A percentile compares a stretch with the other conserved stretches of the same genome.
phyloP scores from a whole-genome alignment of 352 stramenopile species.

The Thraustochytrium sp. region DNA sequence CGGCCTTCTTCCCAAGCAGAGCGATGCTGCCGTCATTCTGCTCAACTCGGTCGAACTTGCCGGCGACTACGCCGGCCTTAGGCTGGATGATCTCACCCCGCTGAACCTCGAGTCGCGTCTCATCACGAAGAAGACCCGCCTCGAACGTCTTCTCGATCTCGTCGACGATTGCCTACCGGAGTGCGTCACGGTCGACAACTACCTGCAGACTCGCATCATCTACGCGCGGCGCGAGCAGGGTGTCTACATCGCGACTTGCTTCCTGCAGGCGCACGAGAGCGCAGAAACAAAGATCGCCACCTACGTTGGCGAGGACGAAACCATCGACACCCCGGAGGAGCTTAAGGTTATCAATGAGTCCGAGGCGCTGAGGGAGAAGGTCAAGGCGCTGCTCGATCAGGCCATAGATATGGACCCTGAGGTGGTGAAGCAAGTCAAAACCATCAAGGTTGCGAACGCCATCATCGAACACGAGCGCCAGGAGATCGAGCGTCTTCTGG shows the following conservation, averaged over 20 bases:
- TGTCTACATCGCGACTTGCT: slow-evolving; percentile 14
- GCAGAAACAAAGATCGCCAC: slow-evolving; percentile 21
- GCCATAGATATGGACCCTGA: neutral
- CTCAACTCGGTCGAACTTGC: slow-evolving; percentile 26
- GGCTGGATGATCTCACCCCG: slow-evolving; percentile 8
- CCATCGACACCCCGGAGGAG: slow-evolving; percentile 15
- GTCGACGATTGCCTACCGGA: slow-evolving; percentile 1
- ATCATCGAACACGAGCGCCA: neutral
- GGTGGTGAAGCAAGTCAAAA: neutral
- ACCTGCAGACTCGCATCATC: neutral
- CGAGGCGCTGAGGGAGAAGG: neutral
- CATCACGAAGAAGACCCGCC: neutral
- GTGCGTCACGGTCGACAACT: slow-evolving; percentile 22
- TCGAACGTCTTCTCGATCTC: neutral
- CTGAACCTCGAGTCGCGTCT: neutral
- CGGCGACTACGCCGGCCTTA: neutral
- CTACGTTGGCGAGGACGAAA: neutral
- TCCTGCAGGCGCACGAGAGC: neutral
- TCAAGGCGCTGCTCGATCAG: neutral
- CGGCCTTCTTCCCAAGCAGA: neutral
- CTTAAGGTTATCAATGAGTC: neutral
- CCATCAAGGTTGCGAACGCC: slow-evolving; percentile 20
- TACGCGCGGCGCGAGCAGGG: slow-evolving; percentile 8
- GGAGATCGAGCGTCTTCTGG: neutral
- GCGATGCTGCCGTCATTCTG: slow-evolving; percentile 17